Percentiles rank a stretch among this genome's conserved stretches.
Evolutionary conservation across 441 rosid genomes (phyloP).

Genomic region (Gossypium schwendimanii): DNA sequence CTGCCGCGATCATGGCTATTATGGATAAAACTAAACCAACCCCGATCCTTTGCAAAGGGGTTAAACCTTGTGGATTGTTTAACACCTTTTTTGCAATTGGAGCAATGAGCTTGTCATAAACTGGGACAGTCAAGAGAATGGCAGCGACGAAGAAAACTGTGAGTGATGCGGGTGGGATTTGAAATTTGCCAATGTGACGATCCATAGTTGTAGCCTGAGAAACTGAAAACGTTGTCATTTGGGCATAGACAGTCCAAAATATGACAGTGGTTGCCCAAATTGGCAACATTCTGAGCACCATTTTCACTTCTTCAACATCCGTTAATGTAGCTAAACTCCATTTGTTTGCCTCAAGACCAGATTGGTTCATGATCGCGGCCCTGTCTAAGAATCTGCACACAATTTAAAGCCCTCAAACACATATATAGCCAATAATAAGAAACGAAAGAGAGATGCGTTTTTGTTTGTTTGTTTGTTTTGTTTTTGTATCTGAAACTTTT

Average conservation of each 20-base stretch:
- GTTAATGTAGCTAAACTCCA: constrained; percentile 73
- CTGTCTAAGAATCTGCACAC: constrained; percentile 65
- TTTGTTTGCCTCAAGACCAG: constrained; percentile 29
- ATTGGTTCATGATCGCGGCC: constrained; percentile 60
- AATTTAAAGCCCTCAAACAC: background rate
- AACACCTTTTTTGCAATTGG: constrained; percentile 41
- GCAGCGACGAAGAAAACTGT: constrained; percentile 72
- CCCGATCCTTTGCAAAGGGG: constrained; percentile 73
- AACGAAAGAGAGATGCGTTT: too few relatives aligned
- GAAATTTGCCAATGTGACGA: constrained; percentile 61
- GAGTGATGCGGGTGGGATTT: constrained; percentile 66
- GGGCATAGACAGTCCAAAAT: constrained; percentile 90
- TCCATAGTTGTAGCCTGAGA: constrained; percentile 80
- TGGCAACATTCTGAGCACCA: constrained; percentile 74
- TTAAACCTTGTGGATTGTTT: constrained; percentile 60
- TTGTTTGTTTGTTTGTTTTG: too few relatives aligned
- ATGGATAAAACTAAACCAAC: constrained; percentile 49
- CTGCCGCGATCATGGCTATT: constrained; percentile 64
- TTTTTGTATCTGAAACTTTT: too few relatives aligned
- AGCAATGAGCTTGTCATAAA: constrained; percentile 56
- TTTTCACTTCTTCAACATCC: constrained; percentile 84
- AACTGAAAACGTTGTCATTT: constrained; percentile 79
- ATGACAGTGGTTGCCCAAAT: constrained; percentile 80
- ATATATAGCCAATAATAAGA: background rate
- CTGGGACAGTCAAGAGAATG: constrained; percentile 69